Evolutionary conservation across 345 rosid species (phyloP).

Genomic region (Aegle marmelos): DNA sequence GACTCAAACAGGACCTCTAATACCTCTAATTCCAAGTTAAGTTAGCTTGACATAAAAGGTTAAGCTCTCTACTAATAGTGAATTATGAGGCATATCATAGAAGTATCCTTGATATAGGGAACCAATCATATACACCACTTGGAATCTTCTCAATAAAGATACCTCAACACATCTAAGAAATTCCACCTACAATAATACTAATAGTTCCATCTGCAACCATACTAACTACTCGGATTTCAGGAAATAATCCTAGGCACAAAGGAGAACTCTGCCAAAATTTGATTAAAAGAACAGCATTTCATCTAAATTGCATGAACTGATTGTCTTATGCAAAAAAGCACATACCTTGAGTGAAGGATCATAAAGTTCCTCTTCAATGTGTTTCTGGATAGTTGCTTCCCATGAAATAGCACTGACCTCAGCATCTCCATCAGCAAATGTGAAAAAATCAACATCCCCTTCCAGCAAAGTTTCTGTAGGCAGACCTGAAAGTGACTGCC

Average conservation of each 20-base stretch:
- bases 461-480: constrained; percentile 63
- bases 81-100: not conserved
- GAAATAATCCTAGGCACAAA: not conserved
- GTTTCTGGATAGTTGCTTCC: constrained; percentile 92
- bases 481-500: constrained; percentile 77
- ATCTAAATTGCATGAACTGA: not conserved
- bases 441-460: constrained; percentile 65
- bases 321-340: not conserved
- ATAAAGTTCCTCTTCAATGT: constrained; percentile 83
- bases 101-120: not conserved
- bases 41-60: not conserved
- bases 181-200: not conserved
- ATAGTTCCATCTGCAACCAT: not conserved
- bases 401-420: constrained; percentile 78
- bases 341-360: constrained; percentile 69
- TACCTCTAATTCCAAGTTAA: too few relatives aligned
- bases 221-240: not conserved
- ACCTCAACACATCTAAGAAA: not conserved
- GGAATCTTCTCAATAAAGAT: not conserved
- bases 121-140: not conserved
- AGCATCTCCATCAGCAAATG: constrained; percentile 56
- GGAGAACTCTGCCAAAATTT: not conserved
- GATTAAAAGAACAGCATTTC: not conserved
- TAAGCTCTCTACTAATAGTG: not conserved
- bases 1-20: too few relatives aligned